Evolutionary conservation across 768 basidiomycete species (phyloP).

Genomic region (Mrakia blollopis): DNA sequence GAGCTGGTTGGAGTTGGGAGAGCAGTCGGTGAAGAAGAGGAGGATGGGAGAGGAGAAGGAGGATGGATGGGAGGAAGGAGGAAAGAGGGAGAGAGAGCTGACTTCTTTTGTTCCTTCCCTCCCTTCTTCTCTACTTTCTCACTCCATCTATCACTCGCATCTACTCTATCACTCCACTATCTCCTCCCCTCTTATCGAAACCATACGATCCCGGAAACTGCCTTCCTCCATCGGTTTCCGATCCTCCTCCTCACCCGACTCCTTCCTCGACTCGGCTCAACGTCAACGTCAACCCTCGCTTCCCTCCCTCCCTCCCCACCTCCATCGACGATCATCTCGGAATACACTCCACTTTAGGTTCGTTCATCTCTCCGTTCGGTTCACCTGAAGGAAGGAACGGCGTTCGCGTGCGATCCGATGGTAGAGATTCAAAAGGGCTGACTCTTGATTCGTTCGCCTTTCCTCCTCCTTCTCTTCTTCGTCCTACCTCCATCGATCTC

Average conservation of each 20-base stretch:
- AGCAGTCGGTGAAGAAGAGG: background rate
- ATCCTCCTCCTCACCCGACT: too few relatives aligned
- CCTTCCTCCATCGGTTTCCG: too few relatives aligned
- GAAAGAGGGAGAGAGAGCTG: background rate
- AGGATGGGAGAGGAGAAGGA: background rate
- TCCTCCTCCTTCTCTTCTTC: slow-evolving; percentile 48
- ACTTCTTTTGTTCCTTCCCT: background rate
- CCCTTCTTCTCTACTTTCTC: background rate
- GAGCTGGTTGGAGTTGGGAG: background rate
- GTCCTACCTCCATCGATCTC: background rate
- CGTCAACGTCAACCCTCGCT: too few relatives aligned
- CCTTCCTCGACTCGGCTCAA: too few relatives aligned
- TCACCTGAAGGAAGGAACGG: background rate
- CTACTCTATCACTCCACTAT: background rate
- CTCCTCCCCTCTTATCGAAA: background rate
- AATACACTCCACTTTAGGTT: background rate
- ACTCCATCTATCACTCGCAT: background rate
- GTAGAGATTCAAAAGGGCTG: slow-evolving; percentile 84
- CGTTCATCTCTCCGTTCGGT: background rate
- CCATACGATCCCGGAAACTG: background rate
- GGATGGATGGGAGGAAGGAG: background rate
- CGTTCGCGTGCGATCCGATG: background rate
- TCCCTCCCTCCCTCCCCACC: too few relatives aligned
- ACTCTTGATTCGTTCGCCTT: slow-evolving; percentile 81
- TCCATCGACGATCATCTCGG: too few relatives aligned